Conservation (phyloP, 2,329 filamentous ascomycete species). For the Fusarium sp. region DNA sequence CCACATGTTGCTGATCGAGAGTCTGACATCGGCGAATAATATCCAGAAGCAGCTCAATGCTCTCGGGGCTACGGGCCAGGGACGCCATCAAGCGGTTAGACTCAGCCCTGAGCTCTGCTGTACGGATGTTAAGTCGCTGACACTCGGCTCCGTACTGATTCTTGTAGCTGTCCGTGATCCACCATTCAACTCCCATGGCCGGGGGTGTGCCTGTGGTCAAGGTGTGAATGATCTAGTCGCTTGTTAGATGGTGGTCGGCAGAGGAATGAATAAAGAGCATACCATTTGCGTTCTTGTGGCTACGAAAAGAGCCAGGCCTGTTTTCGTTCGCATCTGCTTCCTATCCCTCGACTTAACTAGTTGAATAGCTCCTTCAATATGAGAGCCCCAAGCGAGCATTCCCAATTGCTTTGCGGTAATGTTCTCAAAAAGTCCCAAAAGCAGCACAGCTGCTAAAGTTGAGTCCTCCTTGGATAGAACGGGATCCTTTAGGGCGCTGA, state of each 20-base stretch:
- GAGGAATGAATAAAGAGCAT: slow-evolving; percentile 5
- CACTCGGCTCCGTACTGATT: slow-evolving; percentile 60
- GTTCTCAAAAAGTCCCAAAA: slow-evolving; percentile 70
- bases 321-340: slow-evolving; percentile 63
- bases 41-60: slow-evolving; percentile 60
- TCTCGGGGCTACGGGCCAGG: slow-evolving; percentile 58
- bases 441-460: slow-evolving; percentile 68
- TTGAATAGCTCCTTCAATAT: slow-evolving; percentile 72
- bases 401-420: slow-evolving; percentile 66
- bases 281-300: slow-evolving; percentile 71
- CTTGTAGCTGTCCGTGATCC: slow-evolving; percentile 64
- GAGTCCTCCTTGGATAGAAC: slow-evolving; percentile 62
- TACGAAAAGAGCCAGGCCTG: slow-evolving; percentile 66
- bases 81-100: slow-evolving; percentile 61
- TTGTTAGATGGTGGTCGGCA: slow-evolving; percentile 3
- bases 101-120: slow-evolving; percentile 66
- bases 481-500: slow-evolving; percentile 63
- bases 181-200: slow-evolving; percentile 67
- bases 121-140: slow-evolving; percentile 63
- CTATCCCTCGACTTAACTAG: slow-evolving; percentile 67
- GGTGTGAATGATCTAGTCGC: slow-evolving; percentile 64
- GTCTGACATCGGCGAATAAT: slow-evolving; percentile 63
- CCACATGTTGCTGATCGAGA: slow-evolving; percentile 62
- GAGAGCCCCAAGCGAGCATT: slow-evolving; percentile 69
- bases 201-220: slow-evolving; percentile 64